Evolutionary conservation across 2,329 filamentous ascomycete genomes (phyloP).

Genomic region (Botrytis sinoallii): DNA sequence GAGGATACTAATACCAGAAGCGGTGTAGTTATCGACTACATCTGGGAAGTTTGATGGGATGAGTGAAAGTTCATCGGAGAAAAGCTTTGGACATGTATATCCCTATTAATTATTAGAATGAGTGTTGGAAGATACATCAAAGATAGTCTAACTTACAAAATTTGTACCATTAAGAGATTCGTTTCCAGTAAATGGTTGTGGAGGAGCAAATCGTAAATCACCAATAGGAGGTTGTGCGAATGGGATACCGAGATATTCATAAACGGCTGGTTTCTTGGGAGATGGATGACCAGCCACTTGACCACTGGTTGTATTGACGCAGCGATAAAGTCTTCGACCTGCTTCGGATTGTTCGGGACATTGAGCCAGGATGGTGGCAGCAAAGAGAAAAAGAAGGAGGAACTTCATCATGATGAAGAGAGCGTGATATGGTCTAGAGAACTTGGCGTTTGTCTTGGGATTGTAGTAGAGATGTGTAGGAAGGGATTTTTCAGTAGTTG

Average conservation of each 20-base stretch:
- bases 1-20: slow-evolving; percentile 23
- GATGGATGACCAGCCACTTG: slow-evolving; percentile 31
- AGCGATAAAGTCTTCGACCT: background rate
- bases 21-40: slow-evolving; percentile 26
- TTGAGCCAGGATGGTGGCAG: background rate
- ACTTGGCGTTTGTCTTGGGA: background rate
- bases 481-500: background rate
- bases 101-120: background rate
- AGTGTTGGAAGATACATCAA: background rate
- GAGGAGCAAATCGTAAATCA: slow-evolving; percentile 39
- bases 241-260: slow-evolving; percentile 42
- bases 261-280: slow-evolving; percentile 27
- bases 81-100: background rate
- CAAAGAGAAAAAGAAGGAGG: background rate
- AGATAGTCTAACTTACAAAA: slow-evolving; percentile 26
- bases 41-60: background rate
- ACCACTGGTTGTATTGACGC: slow-evolving; percentile 28
- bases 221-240: slow-evolving; percentile 43
- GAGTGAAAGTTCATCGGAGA: background rate
- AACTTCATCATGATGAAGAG: background rate
- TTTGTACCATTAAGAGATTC: slow-evolving; percentile 25
- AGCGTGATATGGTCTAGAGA: background rate
- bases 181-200: slow-evolving; percentile 21
- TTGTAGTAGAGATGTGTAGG: background rate
- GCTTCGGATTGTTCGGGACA: background rate